phyloP scores from a whole-genome alignment of 805 yeast species.

The Trichomonascus vanleenenianus region DNA sequence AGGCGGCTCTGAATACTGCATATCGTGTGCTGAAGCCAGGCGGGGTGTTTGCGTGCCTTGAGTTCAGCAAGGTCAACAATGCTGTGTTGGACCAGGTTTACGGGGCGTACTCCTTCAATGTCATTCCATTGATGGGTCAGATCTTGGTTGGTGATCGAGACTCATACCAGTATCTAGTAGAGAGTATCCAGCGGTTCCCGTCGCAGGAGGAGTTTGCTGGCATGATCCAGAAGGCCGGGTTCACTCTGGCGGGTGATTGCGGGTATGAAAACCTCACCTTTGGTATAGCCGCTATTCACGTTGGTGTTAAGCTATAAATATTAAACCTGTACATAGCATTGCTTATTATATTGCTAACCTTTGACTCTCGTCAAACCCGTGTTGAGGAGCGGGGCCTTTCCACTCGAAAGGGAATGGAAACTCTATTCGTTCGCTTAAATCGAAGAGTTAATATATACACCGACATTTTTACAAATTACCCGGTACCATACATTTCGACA shows the following conservation, averaged over 20 bases:
- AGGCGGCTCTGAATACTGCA: conserved; percentile 91
- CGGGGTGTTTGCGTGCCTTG: conserved; percentile 94
- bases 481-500: too few species aligned
- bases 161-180: conserved; percentile 93
- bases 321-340: not conserved
- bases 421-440: too few species aligned
- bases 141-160: conserved; percentile 92
- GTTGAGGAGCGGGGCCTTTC: too few species aligned
- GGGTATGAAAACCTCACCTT: conserved; percentile 93
- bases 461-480: too few species aligned
- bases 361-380: too few species aligned
- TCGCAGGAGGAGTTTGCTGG: conserved; percentile 80
- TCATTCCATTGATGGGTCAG: conserved; percentile 92
- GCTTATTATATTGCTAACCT: not conserved
- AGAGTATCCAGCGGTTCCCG: conserved; percentile 88
- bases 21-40: conserved; percentile 94
- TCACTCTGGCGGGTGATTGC: conserved; percentile 69
- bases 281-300: conserved; percentile 93
- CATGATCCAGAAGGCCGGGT: conserved; percentile 94
- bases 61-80: conserved; percentile 86
- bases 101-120: conserved; percentile 80
- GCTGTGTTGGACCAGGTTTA: conserved; percentile 66
- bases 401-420: too few species aligned
- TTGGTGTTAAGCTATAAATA: conserved; percentile 75
- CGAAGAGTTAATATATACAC: too few species aligned